phyloP scores from a whole-genome alignment of 768 basidiomycete genomes.

The Serpula lacrymans region DNA sequence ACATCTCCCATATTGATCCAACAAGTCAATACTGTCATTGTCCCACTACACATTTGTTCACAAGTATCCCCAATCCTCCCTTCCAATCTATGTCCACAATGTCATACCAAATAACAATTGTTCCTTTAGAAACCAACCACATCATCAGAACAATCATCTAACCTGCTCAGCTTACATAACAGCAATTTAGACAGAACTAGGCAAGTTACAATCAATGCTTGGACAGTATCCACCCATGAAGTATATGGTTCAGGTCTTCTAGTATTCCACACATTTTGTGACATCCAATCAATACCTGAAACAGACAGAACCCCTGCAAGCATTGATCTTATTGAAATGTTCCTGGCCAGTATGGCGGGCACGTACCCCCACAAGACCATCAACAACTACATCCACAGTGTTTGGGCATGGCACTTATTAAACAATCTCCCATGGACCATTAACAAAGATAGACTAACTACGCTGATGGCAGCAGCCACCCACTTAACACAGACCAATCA shows the following conservation, averaged over 20 bases:
- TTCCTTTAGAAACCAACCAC: no score
- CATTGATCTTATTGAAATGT: constrained; percentile 21
- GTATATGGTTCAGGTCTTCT: constrained; percentile 38
- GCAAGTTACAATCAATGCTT: constrained; percentile 18
- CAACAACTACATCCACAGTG: constrained; percentile 33
- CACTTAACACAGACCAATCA: constrained; percentile 26
- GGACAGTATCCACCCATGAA: constrained; percentile 25
- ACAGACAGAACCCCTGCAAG: constrained; percentile 24
- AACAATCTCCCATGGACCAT: constrained; percentile 34
- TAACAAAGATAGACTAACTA: constrained; percentile 20
- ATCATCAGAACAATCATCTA: no score
- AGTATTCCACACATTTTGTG: constrained; percentile 37
- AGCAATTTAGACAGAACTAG: constrained; percentile 20
- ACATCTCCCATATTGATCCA: no score
- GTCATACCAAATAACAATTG: no score
- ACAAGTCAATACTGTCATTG: no score
- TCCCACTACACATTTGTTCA: no score
- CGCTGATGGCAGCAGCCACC: constrained; percentile 26
- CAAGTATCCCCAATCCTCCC: no score
- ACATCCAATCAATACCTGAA: constrained; percentile 30
- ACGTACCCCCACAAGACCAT: constrained; percentile 30
- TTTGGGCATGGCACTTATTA: constrained; percentile 45
- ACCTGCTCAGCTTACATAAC: no score
- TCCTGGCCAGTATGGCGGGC: constrained; percentile 27
- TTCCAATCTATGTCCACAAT: no score